Evolutionary conservation across 108 stramenopile species (phyloP).

Genomic region (Pseudonitzschia delicatissima): DNA sequence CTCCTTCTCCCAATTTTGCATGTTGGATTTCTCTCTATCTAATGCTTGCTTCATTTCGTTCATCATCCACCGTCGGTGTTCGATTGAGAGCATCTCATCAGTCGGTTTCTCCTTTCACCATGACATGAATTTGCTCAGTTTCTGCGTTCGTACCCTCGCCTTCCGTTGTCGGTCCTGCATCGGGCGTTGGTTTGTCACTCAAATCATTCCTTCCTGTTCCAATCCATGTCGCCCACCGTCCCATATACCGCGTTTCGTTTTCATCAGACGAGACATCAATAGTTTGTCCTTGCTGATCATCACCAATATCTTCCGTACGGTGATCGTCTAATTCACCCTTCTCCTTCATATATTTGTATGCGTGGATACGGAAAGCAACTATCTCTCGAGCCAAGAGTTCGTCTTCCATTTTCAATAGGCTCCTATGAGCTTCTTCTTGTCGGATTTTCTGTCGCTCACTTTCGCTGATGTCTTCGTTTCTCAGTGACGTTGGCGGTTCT

Average conservation of each 20-base stretch:
- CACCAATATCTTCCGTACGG: neutral
- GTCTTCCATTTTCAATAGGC: conserved; percentile 53
- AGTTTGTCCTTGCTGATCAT: neutral
- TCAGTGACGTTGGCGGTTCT: neutral
- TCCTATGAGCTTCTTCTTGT: conserved; percentile 21
- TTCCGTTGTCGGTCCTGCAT: neutral
- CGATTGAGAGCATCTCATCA: conserved; percentile 29
- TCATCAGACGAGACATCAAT: neutral
- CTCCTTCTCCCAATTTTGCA: neutral
- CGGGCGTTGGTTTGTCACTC: conserved; percentile 3
- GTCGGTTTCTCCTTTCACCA: conserved; percentile 10
- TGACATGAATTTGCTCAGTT: neutral
- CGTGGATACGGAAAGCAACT: conserved; percentile 56
- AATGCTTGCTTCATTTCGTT: conserved; percentile 38
- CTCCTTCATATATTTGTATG: conserved; percentile 17
- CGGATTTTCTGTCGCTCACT: neutral
- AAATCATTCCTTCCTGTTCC: neutral
- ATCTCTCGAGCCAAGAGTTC: conserved; percentile 47
- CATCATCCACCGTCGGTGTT: conserved; percentile 41
- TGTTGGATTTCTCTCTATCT: conserved; percentile 25
- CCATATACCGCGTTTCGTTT: neutral
- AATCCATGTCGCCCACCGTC: neutral
- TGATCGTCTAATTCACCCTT: conserved; percentile 3
- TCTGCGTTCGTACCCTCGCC: neutral
- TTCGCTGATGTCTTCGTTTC: neutral